Conservation (phyloP, 2,329 filamentous ascomycete species). For the Curvularia hawaiiensis region DNA sequence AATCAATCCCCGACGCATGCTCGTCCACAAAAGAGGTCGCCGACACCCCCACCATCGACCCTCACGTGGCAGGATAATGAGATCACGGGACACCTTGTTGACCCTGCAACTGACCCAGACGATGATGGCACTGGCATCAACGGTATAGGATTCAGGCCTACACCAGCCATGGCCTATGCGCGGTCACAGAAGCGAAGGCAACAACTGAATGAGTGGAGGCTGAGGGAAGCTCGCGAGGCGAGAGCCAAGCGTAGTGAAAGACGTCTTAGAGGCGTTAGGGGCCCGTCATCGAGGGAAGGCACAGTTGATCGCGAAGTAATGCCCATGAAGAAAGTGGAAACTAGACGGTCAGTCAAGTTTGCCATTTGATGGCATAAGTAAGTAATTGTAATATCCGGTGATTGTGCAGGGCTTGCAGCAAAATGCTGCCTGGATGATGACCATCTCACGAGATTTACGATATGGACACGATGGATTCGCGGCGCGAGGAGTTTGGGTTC, state of each 20-base stretch:
- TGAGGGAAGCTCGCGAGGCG: conserved; percentile 63
- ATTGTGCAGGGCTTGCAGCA: neutral
- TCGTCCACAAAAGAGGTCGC: conserved; percentile 32
- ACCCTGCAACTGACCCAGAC: conserved; percentile 57
- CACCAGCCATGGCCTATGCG: conserved; percentile 62
- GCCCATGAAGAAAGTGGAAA: conserved; percentile 19
- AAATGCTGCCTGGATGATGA: conserved; percentile 19
- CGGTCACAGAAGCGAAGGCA: conserved; percentile 61
- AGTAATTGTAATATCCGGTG: conserved; percentile 26
- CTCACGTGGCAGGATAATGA: conserved; percentile 65
- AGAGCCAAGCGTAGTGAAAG: conserved; percentile 61
- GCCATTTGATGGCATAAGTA: conserved; percentile 20
- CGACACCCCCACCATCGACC: conserved; percentile 40
- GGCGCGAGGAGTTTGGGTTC: conserved; percentile 7
- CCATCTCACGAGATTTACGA: conserved; percentile 29
- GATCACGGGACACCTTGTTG: conserved; percentile 63
- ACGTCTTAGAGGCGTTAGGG: conserved; percentile 46
- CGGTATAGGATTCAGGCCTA: conserved; percentile 67
- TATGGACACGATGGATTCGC: conserved; percentile 11
- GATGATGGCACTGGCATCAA: conserved; percentile 69
- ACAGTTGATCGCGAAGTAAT: conserved; percentile 36
- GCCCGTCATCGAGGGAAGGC: conserved; percentile 33
- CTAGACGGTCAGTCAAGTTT: conserved; percentile 40
- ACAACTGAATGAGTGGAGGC: conserved; percentile 65
- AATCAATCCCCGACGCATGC: conserved; percentile 22